Percentiles rank a stretch among this genome's conserved stretches.
Conservation (phyloP, 2,329 filamentous ascomycete species). For the Aspergillus novofumigatus region DNA sequence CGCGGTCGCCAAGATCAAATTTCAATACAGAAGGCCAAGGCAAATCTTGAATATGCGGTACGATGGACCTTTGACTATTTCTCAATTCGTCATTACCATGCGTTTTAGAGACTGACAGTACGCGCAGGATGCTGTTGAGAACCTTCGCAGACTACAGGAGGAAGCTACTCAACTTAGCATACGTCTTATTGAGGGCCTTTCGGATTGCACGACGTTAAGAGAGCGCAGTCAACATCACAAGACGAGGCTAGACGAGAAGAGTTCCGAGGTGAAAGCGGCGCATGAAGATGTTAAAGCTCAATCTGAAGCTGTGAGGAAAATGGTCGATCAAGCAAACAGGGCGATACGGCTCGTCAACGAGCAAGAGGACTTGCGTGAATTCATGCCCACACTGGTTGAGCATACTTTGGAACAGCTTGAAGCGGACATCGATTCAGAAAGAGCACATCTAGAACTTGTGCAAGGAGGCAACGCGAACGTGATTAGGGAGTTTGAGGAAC, state of each 20-base stretch:
- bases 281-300: conserved; percentile 32
- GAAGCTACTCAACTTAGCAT: conserved; percentile 67
- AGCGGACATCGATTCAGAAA: conserved; percentile 68
- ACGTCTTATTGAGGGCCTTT: conserved; percentile 72
- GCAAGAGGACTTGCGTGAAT: conserved; percentile 28
- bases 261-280: conserved; percentile 38
- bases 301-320: conserved; percentile 13
- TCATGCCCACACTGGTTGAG: conserved; percentile 44
- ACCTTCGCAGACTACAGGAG: conserved; percentile 59
- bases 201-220: conserved; percentile 69
- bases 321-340: conserved; percentile 13
- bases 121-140: conserved; percentile 54
- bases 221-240: conserved; percentile 60
- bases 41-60: conserved; percentile 55
- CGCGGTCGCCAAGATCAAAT: conserved; percentile 53
- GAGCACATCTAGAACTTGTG: conserved; percentile 72
- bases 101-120: not conserved
- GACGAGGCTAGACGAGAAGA: conserved; percentile 39
- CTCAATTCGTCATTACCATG: conserved; percentile 1
- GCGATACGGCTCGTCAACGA: conserved; percentile 9
- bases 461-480: conserved; percentile 72
- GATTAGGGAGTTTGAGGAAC: conserved; percentile 71
- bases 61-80: conserved; percentile 15
- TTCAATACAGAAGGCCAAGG: conserved; percentile 53
- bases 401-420: conserved; percentile 63